A percentile compares a stretch with the other conserved stretches of the same genome.
Conservation (phyloP, 192 early-diverging fungal species). For the Phycomyces blakesleeanus region DNA sequence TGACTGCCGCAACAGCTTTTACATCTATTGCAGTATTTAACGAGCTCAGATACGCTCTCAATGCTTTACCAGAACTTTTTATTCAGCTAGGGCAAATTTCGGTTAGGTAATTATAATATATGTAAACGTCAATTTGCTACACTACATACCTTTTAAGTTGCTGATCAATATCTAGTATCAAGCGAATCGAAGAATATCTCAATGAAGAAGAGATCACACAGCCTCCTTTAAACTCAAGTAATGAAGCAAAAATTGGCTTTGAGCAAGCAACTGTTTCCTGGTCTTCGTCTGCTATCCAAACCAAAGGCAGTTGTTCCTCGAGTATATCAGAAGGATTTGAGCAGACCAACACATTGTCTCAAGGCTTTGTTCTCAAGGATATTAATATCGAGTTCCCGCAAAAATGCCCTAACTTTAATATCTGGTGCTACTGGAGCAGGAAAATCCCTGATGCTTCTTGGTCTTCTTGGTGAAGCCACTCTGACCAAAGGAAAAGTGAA, state of each 20-base stretch:
- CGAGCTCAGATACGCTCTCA: slow-evolving; percentile 77
- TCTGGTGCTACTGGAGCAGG: slow-evolving; percentile 83
- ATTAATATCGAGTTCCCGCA: slow-evolving; percentile 46
- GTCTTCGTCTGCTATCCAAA: slow-evolving; percentile 10
- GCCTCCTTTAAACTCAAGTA: slow-evolving; percentile 8
- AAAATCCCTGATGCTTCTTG: slow-evolving; percentile 78
- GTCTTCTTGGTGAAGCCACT: slow-evolving; percentile 70
- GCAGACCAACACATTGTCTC: neutral
- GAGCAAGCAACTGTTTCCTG: slow-evolving; percentile 51
- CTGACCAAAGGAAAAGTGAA: slow-evolving; percentile 29
- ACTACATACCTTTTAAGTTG: too few species aligned
- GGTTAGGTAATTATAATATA: slow-evolving; percentile 47
- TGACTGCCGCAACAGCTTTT: slow-evolving; percentile 73
- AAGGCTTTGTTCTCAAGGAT: slow-evolving; percentile 40
- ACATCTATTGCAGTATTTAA: slow-evolving; percentile 86
- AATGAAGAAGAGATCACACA: slow-evolving; percentile 39
- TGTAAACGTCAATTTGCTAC: too few species aligned
- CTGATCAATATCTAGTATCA: slow-evolving; percentile 35
- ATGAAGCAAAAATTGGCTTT: slow-evolving; percentile 34
- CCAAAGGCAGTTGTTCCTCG: neutral
- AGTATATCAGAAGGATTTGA: neutral
- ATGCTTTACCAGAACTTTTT: slow-evolving; percentile 75
- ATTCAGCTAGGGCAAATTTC: slow-evolving; percentile 63
- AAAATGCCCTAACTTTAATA: slow-evolving; percentile 41
- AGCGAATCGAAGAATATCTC: slow-evolving; percentile 41